Evolutionary conservation across 441 rosid species (phyloP), one percentile per base, ranked within the genome.

Genomic region (Pelargonium australe): DNA sequence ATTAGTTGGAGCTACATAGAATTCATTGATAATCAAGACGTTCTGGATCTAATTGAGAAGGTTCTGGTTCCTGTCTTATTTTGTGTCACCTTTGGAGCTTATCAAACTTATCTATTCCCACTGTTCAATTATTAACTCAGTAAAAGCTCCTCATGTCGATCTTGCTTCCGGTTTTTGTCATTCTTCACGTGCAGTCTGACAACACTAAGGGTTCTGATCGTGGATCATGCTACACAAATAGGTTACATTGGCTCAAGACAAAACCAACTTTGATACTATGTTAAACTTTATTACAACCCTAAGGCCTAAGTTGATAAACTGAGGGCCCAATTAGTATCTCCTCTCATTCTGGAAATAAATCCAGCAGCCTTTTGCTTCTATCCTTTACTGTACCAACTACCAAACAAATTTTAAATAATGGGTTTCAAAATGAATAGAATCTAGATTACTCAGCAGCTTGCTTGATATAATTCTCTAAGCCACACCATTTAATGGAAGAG

Each of bases 1-100:
- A 95, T 95, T 43, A 73, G 90, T 75, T 95, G 99, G 98, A 95
- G 98, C 83, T 89, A 95, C 86, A 90, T 95, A 73, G 99, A 95
- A 74, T 95, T 95, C 76, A 97, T 92, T 64, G 99, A 95, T 75
- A 95, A 95, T 73, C 94, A 92, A 84, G 98, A 95, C 83, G 97
- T 95, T 49, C 80, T 95, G 65, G 99, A 95, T 80, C 98, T 95
- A 68, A 82, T 95, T 34, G 98, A 92, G 82, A 95, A 92, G 97
- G 25, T 25, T 58, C 65, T 65, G 10, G 19, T 41, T 55, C 16
- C 63, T 58, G 63, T 20, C 31, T 58, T 58, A 19, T 7, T 19
- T 20, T 58, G 28, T 57, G 20, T 23, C 23, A 9, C 17, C 37
- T 60, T 60, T 58, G 34, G 60, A 53, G 23, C 20, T 14, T 53